Evolutionary conservation across 2,329 filamentous ascomycete species (phyloP).

Genomic region (Aspergillus sojae): DNA sequence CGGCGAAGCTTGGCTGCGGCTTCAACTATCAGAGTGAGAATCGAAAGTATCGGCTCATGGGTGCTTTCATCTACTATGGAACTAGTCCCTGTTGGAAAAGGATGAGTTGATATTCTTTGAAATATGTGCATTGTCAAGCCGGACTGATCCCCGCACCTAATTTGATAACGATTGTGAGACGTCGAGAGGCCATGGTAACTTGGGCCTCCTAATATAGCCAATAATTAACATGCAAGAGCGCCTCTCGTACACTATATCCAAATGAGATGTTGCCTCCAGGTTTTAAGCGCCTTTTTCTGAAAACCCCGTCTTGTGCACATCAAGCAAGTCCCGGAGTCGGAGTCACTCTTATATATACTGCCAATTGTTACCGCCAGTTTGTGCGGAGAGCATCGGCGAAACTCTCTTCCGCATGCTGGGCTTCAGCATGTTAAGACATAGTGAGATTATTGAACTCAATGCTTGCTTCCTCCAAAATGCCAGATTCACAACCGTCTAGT

Average conservation of each 20-base stretch:
- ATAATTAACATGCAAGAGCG: neutral
- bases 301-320: neutral
- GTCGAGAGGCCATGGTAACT: conserved; percentile 28
- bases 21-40: conserved; percentile 89
- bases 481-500: conserved; percentile 30
- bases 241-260: conserved; percentile 1
- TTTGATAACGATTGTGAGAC: conserved; percentile 44
- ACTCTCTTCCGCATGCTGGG: conserved; percentile 3
- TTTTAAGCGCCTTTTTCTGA: neutral
- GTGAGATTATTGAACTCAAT: neutral
- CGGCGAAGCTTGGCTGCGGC: conserved; percentile 84
- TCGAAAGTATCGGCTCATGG: conserved; percentile 89
- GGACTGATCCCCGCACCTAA: conserved; percentile 37
- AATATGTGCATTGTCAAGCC: conserved; percentile 7
- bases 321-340: neutral
- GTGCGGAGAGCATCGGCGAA: conserved; percentile 29
- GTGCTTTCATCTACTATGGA: conserved; percentile 98
- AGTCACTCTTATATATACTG: conserved; percentile 28
- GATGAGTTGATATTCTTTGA: conserved; percentile 19
- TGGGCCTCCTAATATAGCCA: neutral
- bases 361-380: conserved; percentile 30
- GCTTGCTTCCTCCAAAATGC: conserved; percentile 27
- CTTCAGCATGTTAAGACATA: neutral
- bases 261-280: neutral
- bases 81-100: conserved; percentile 73